Base-by-base conservation (phyloP, 495 filamentous ascomycete species). In the Penicillium macrosclerotiorum region DNA sequence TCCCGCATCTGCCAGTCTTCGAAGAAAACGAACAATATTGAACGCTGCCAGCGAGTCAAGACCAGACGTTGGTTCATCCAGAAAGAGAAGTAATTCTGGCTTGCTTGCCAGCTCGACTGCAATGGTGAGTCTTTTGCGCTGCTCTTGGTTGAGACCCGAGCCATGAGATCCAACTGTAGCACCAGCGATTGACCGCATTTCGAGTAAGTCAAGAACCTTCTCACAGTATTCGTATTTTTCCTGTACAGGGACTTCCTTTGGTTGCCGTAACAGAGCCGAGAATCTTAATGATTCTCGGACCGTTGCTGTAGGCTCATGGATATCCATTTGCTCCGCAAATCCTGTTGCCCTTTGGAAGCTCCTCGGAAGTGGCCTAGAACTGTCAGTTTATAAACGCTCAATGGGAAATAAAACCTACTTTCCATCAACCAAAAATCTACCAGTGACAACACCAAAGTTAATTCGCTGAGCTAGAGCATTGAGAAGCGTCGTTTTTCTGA, bases 11-110 rank as follows among this genome's bases (percentile, higher is more conserved):
- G 84, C 81, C 4, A 88, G 71, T 48, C 84, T 83, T 4, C 80
- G 69, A 33, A 88, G 67, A 37, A 88, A 83, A 1, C 79, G 68
- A 17, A 84, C 70, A 34, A 86, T 84, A 48, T 82, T 81, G 56
- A 78, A 86, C 18, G 85, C 82, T 3, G 82, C 77, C 12, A 77
- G 66, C 0, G 73, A 77, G 54, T 88, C 84, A 13, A 88, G 75
- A n/a, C 83, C 85, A 11, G 80, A 86, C 1, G 88, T 91, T 2
- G 88, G 88, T 48, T 91, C 86, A 53, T 90, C 86, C 12, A 90
- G 62, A 54, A 90, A 90, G 24, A 90, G 73, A 4, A 89, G 57
- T 8, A 87, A 55, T 39, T 79, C 80, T 12, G 77, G 85, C 48
- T 84, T 88, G 12, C 75, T 78, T 7, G 79, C 84, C 4, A 89